Evolutionary conservation across 495 filamentous ascomycete genomes (phyloP), one percentile per base, ranked within the genome.

Genomic region (Geopyxis carbonaria): DNA sequence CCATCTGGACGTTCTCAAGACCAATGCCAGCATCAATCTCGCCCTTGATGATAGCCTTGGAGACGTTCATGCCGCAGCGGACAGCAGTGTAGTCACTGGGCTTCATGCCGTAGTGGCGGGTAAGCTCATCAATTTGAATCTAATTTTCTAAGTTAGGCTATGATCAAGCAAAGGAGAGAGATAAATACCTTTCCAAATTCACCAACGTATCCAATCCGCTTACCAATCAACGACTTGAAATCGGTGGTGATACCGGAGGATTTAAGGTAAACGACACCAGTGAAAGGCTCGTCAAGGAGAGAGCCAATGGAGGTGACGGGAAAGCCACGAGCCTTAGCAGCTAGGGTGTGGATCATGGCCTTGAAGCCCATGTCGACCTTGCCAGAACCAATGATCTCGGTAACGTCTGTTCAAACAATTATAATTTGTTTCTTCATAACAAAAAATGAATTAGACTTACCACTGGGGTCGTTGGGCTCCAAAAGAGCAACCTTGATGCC

Each of bases 331-430:
- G 75, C 74, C 59, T 78, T 78, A 47, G 73, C 72, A 31, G 73
- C 73, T 40, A 78, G 64, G 19, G 75, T 78, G 51, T 79, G 75
- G 48, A 78, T 79, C 75, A 79, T 78, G 42, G 75, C 75, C 56
- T 79, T 79, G 65, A 78, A 78, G 24, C 73, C 75, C 59, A 78
- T 70, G 56, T 78, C 75, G 31, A 77, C 68, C 52, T 77, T 78
- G 43, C 69, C 70, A 46, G 68, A 73, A 28, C 75, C 75, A 51
- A 79, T 73, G 57, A 78, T 76, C 57, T 78, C 75, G 50, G 75
- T 79, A 44, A 78, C 75, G 66, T 79, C 69, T 57, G 59, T 64
- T n/a, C n/a, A n/a, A n/a, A n/a, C n/a, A n/a, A n/a, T n/a, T 16
- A 6, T 18, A 21, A 18, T 36, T 21, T 9, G 20, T 44, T 32